These are phyloP conservation scores for Dittrichia graveolens DNA, from an alignment of 129 eudicot species.

Conservation along the genomic window DNA sequence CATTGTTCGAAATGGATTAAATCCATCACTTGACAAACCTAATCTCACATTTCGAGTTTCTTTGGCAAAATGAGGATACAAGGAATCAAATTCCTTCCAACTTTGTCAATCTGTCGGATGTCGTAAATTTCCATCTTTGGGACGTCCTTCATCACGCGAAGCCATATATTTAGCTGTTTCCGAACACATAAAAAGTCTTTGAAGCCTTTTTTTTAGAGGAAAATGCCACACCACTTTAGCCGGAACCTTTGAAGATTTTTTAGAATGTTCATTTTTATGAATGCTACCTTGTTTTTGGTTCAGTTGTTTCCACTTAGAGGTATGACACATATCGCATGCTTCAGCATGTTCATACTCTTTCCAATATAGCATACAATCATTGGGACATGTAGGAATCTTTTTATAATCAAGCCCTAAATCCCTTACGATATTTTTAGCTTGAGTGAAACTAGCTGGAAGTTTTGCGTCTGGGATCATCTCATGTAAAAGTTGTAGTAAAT, in stretches of 20 bases:
- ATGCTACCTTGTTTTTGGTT: not conserved
- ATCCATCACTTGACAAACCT: not conserved
- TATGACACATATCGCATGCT: not conserved
- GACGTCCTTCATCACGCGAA: not conserved
- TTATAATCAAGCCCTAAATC: slow-evolving; percentile 20
- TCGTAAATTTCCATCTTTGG: slow-evolving; percentile 5
- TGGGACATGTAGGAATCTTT: slow-evolving; percentile 13
- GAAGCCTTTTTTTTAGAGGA: slow-evolving; percentile 13
- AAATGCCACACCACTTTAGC: slow-evolving; percentile 22
- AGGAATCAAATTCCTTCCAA: slow-evolving; percentile 11
- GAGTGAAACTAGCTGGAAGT: not conserved
- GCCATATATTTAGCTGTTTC: slow-evolving; percentile 9
- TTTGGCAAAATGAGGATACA: not conserved
- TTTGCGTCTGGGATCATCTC: not conserved
- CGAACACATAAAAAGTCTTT: slow-evolving; percentile 21
- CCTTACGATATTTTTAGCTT: slow-evolving; percentile 7
- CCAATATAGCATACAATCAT: slow-evolving; percentile 24
- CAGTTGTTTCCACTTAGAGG: slow-evolving; percentile 6
- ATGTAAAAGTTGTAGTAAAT: not conserved
- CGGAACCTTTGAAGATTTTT: not conserved
- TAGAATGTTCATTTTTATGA: not conserved
- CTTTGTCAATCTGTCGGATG: slow-evolving; percentile 2
- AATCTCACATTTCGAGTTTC: slow-evolving; percentile 17
- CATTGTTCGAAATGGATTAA: slow-evolving; percentile 10
- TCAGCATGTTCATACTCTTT: not conserved